Evolutionary conservation across 1,139 yeast species (phyloP), one percentile per base, ranked within the genome.

Genomic region (Kurtzmaniella quercitrusa): DNA sequence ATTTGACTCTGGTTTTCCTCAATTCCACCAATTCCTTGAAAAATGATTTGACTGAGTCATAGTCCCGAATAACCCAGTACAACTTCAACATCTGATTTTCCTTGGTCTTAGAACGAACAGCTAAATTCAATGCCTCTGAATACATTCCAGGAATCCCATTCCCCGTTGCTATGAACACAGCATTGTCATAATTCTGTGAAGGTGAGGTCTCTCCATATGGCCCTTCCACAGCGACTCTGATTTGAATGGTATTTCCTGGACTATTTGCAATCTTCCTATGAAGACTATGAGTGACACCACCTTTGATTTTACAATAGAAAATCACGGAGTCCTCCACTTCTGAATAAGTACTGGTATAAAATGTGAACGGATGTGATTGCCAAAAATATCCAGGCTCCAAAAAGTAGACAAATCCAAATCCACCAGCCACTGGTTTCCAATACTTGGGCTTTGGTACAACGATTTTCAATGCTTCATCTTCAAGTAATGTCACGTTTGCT

Each of bases 11-110:
- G 0, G 68, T 54, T 21, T 56, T 48, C 40, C 55, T 54, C 44
- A 79, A 55, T 5, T 59, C 54, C 20, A 57, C 44, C 19, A 82
- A 59, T 50, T 82, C 84, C 23, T 71, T 67, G 40, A 61, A 59
- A 56, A 80, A 79, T 81, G 82, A 78, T 12, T 56, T 51, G 32
- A 80, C 53, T 0, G 76, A 61, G 16, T 63, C 59, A 33, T 61
- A 61, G 42, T 74, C 78, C 45, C 77, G 65, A 2, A 77, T 63
- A 2, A 75, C 68, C 88, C 88, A 82, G 23, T 66, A 47, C 42
- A 81, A 60, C 41, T 68, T 66, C 36, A 78, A 50, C 6, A 50
- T 46, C 42, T 60, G 63, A 17, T 56, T 55, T 6, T 48, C 37
- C 20, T 50, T 45, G 16, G 51, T 47, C 2, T 43, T 47, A 2